phyloP scores from a whole-genome alignment of 352 stramenopile species.

The Phytophthora constricta region DNA sequence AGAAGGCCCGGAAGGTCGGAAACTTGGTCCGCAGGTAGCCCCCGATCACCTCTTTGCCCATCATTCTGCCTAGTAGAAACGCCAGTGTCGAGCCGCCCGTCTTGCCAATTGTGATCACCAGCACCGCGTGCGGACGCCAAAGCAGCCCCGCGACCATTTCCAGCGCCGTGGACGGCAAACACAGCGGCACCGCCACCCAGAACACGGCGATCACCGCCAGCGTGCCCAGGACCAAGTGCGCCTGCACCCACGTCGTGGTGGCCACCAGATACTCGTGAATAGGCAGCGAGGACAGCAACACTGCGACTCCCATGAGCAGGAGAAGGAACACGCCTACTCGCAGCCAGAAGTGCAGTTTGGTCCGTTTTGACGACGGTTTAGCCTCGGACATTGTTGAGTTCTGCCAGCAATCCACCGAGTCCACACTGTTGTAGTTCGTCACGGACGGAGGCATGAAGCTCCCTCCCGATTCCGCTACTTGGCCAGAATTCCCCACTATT shows the following conservation, averaged over 20 bases:
- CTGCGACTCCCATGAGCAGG: constrained; percentile 14
- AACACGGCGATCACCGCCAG: constrained; percentile 60
- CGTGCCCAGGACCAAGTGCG: constrained; percentile 57
- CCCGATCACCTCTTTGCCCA: constrained; percentile 68
- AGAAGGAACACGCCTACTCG: constrained; percentile 26
- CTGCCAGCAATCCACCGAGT: constrained; percentile 13
- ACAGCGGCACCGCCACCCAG: constrained; percentile 72
- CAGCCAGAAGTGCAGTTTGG: constrained; percentile 29
- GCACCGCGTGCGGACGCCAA: constrained; percentile 53
- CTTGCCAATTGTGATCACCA: constrained; percentile 74
- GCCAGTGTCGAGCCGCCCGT: constrained; percentile 70
- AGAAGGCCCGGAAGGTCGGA: constrained; percentile 74
- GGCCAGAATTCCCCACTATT: too few species aligned
- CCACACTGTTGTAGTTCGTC: constrained; percentile 30
- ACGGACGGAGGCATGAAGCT: constrained; percentile 29
- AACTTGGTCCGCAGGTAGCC: constrained; percentile 68
- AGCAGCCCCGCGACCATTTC: constrained; percentile 73
- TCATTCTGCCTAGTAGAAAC: constrained; percentile 60
- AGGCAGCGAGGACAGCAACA: constrained; percentile 52
- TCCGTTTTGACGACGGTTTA: neutral
- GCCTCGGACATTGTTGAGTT: constrained; percentile 14
- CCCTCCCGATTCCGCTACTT: too few species aligned
- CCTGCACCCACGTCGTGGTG: constrained; percentile 55
- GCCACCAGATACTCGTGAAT: constrained; percentile 52
- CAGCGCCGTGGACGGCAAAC: constrained; percentile 66